phyloP scores from a whole-genome alignment of 2,329 filamentous ascomycete genomes.

The Cytospora piceae region DNA sequence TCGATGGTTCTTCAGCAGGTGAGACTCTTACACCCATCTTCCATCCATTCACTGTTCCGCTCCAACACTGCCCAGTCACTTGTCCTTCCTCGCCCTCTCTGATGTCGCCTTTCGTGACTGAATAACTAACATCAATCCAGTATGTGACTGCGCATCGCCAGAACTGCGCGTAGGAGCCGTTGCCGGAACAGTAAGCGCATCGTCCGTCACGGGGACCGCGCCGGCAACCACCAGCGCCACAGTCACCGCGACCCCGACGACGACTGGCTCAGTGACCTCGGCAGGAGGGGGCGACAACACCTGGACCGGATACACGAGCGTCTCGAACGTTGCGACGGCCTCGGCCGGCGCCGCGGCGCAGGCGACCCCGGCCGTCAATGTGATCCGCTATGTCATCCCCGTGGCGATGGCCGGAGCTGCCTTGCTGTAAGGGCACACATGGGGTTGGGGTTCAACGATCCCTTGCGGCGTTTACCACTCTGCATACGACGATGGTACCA shows the following conservation, averaged over 20 bases:
- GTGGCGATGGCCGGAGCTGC: slow-evolving; percentile 23
- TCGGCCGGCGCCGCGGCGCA: slow-evolving; percentile 24
- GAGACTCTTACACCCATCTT: slow-evolving; percentile 13
- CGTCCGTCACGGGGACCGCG: neutral
- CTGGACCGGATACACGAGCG: slow-evolving; percentile 29
- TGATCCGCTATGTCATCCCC: slow-evolving; percentile 20
- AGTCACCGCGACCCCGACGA: neutral
- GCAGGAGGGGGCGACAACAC: slow-evolving; percentile 1
- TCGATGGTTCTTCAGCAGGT: slow-evolving; percentile 39
- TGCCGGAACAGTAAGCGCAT: slow-evolving; percentile 20
- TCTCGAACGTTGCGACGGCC: slow-evolving; percentile 27
- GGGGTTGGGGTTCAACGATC: neutral
- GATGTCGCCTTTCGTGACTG: neutral
- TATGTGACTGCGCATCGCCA: slow-evolving; percentile 27
- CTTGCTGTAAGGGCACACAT: slow-evolving; percentile 2
- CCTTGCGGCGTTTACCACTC: no score
- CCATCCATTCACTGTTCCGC: no score
- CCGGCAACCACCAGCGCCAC: slow-evolving; percentile 22
- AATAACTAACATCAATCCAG: slow-evolving; percentile 9
- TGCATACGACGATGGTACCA: neutral
- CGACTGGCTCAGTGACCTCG: neutral
- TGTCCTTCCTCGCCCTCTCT: neutral
- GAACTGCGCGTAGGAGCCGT: slow-evolving; percentile 5
- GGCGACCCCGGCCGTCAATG: slow-evolving; percentile 15
- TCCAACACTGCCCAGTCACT: neutral